Percentiles rank a stretch among this genome's conserved stretches.
These are phyloP conservation scores for Entoloma clypeatum DNA, from an alignment of 1,284 basidiomycete genomes.

Conservation along the genomic window DNA sequence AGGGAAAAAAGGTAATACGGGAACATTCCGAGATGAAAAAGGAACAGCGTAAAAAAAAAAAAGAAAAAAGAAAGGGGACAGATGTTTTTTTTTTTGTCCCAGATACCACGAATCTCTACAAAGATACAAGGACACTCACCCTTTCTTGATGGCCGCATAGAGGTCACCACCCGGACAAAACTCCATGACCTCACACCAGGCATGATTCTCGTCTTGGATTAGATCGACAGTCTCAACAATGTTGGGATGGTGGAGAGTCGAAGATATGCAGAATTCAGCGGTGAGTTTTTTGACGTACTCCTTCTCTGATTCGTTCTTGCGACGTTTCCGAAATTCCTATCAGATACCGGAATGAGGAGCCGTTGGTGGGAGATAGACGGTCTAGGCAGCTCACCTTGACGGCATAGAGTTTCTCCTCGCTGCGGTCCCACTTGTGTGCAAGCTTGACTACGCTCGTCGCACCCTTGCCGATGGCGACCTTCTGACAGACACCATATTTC, in stretches of 20 bases:
- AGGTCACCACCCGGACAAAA: slow-evolving; percentile 97
- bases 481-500: slow-evolving; percentile 98
- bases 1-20: not conserved
- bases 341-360: slow-evolving; percentile 1
- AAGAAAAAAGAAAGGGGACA: slow-evolving; percentile 2
- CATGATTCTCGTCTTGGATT: slow-evolving; percentile 92
- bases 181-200: slow-evolving; percentile 99
- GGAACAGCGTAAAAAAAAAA: slow-evolving; percentile 8
- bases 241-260: slow-evolving; percentile 94
- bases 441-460: slow-evolving; percentile 95
- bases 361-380: not conserved
- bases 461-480: slow-evolving; percentile 95
- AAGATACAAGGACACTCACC: slow-evolving; percentile 37
- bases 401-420: slow-evolving; percentile 97
- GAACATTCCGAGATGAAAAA: slow-evolving; percentile 3
- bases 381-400: slow-evolving; percentile 71
- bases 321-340: slow-evolving; percentile 94
- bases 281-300: slow-evolving; percentile 99
- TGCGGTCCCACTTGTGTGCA: slow-evolving; percentile 98
- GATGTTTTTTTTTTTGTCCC: too few species aligned
- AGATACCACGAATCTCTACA: too few species aligned
- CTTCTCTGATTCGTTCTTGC: slow-evolving; percentile 98
- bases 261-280: slow-evolving; percentile 98
- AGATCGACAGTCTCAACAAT: slow-evolving; percentile 99
- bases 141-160: slow-evolving; percentile 97